Evolutionary conservation across 1,284 basidiomycete genomes (phyloP).

Genomic region (Puccinia horiana): DNA sequence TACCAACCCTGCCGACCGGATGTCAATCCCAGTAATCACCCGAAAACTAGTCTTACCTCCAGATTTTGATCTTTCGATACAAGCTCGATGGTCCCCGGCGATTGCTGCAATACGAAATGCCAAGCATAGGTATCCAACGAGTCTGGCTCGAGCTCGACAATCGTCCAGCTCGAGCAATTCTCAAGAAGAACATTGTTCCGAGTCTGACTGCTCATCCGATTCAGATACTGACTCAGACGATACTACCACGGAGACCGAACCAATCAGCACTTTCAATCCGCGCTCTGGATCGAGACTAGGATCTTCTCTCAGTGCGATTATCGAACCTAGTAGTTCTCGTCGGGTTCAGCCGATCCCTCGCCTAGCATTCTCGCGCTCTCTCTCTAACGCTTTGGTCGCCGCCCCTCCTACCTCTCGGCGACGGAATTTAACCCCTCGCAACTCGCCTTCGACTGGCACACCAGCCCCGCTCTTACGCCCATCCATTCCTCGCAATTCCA

Average conservation of each 20-base stretch:
- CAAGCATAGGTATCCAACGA: slow-evolving; percentile 29
- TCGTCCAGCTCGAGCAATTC: neutral
- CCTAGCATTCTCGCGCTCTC: slow-evolving; percentile 18
- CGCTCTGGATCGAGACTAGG: slow-evolving; percentile 8
- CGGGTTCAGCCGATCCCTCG: slow-evolving; percentile 3
- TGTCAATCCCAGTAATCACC: slow-evolving; percentile 35
- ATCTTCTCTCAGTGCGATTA: slow-evolving; percentile 48
- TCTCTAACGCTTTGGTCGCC: slow-evolving; percentile 10
- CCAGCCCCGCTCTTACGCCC: slow-evolving; percentile 11
- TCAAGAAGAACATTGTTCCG: neutral
- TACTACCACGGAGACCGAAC: slow-evolving; percentile 3
- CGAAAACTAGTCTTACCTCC: slow-evolving; percentile 33
- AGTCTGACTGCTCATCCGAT: neutral
- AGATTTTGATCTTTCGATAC: slow-evolving; percentile 37
- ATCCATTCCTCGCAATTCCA: neutral
- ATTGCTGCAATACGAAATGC: slow-evolving; percentile 49
- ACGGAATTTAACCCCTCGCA: slow-evolving; percentile 18
- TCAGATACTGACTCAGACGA: slow-evolving; percentile 25
- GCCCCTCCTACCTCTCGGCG: slow-evolving; percentile 4
- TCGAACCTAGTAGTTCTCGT: slow-evolving; percentile 7
- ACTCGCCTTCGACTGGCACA: neutral
- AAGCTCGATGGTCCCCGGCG: slow-evolving; percentile 48
- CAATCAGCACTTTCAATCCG: neutral
- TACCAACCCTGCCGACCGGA: slow-evolving; percentile 10
- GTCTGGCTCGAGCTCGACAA: neutral